Evolutionary conservation across 2,329 filamentous ascomycete genomes (phyloP).

Genomic region (Fusarium pseudonygamai): DNA sequence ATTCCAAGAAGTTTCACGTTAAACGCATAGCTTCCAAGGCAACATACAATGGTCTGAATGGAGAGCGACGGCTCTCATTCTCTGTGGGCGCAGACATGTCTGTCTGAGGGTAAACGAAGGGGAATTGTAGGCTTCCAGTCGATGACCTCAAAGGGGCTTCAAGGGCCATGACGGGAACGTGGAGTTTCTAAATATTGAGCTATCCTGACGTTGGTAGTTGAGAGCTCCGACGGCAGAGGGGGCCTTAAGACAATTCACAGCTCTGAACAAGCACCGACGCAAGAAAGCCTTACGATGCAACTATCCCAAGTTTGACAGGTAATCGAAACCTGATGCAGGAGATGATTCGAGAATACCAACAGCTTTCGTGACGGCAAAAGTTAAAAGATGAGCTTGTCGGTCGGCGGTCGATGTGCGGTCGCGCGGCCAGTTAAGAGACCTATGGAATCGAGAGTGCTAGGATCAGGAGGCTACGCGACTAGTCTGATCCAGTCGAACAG

Average conservation of each 20-base stretch:
- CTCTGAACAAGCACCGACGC: conserved; percentile 29
- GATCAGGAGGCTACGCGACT: conserved; percentile 23
- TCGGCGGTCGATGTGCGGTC: conserved; percentile 20
- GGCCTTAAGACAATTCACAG: conserved; percentile 15
- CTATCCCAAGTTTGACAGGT: conserved; percentile 19
- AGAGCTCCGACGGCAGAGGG: conserved; percentile 11
- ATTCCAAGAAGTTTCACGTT: neutral
- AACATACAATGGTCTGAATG: conserved; percentile 63
- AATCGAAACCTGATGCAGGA: neutral
- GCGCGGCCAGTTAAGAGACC: conserved; percentile 34
- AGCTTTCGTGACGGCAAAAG: conserved; percentile 16
- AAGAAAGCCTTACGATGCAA: conserved; percentile 40
- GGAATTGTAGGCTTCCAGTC: conserved; percentile 58
- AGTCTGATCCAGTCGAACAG: conserved; percentile 11
- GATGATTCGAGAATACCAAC: neutral
- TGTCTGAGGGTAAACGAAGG: conserved; percentile 56
- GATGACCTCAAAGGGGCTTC: conserved; percentile 70
- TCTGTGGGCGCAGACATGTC: conserved; percentile 66
- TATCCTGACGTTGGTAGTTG: conserved; percentile 24
- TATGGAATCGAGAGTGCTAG: neutral
- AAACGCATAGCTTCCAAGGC: neutral
- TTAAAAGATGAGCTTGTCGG: conserved; percentile 12
- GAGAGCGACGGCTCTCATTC: conserved; percentile 58
- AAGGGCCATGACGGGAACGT: conserved; percentile 48
- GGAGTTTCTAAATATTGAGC: conserved; percentile 6